Conservation (phyloP, 176 grass and related monocot species). For the Bolboschoenus planiculmis region DNA sequence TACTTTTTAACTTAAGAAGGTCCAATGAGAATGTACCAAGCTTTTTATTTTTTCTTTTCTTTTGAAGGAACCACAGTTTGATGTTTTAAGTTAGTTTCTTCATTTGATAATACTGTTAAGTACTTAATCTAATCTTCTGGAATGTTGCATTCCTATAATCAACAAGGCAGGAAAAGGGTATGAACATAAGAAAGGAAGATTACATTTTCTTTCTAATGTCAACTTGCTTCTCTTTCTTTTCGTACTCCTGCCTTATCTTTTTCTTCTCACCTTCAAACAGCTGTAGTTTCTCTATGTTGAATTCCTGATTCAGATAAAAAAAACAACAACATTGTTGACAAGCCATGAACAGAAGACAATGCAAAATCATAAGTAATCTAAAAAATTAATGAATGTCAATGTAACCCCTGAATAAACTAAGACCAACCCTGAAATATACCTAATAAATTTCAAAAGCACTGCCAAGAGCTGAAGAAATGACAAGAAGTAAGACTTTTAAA, state of each 20-base stretch:
- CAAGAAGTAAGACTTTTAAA: not conserved
- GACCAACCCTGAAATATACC: not conserved
- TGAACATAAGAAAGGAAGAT: not conserved
- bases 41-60: not conserved
- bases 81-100: not conserved
- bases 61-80: not conserved
- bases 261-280: slow-evolving; percentile 73
- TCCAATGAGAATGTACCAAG: not conserved
- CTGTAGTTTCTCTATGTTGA: slow-evolving; percentile 72
- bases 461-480: not conserved
- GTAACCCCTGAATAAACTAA: not conserved
- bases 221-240: slow-evolving; percentile 61
- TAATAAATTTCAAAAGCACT: not conserved
- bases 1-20: not conserved
- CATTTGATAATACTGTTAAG: not conserved
- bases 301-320: slow-evolving; percentile 43
- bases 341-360: not conserved
- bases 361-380: not conserved
- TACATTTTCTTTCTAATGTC: slow-evolving; percentile 85
- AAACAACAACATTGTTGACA: not conserved
- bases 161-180: not conserved
- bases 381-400: not conserved
- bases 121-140: not conserved
- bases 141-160: not conserved
- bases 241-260: slow-evolving; percentile 60